Conservation (phyloP, 441 rosid genomes). For the Adansonia grandidieri region DNA sequence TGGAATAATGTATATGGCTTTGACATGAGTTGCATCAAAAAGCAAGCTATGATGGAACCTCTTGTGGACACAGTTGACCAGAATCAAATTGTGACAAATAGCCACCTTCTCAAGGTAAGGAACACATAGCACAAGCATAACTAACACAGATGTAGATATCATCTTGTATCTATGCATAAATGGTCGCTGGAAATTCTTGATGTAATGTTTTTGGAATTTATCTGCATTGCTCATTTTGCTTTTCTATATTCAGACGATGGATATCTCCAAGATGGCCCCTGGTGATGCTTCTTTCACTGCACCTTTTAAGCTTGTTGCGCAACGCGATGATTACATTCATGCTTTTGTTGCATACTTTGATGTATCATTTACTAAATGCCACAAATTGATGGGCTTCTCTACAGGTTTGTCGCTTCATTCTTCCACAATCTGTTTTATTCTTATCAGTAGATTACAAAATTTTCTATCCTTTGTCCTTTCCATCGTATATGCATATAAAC, state of each 20-base stretch:
- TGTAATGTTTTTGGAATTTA: not conserved
- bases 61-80: constrained; percentile 95
- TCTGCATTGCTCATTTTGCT: constrained; percentile 11
- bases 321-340: constrained; percentile 94
- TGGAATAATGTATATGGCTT: constrained; percentile 97
- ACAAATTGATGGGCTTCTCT: constrained; percentile 91
- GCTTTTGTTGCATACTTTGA: constrained; percentile 97
- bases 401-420: constrained; percentile 57
- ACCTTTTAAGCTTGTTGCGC: constrained; percentile 91
- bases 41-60: constrained; percentile 94
- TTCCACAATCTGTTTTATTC: not conserved
- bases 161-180: not conserved
- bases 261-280: constrained; percentile 90
- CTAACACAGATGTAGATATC: not conserved
- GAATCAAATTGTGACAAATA: constrained; percentile 85
- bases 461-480: not conserved
- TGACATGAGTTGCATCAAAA: constrained; percentile 99
- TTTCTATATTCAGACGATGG: constrained; percentile 72
- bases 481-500: not conserved
- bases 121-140: not conserved
- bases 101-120: constrained; percentile 79
- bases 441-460: not conserved
- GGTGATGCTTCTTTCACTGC: constrained; percentile 98
- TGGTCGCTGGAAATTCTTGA: not conserved
- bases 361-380: constrained; percentile 92